phyloP scores from a whole-genome alignment of 768 basidiomycete species.

The Strobilomyces dryophilus region DNA sequence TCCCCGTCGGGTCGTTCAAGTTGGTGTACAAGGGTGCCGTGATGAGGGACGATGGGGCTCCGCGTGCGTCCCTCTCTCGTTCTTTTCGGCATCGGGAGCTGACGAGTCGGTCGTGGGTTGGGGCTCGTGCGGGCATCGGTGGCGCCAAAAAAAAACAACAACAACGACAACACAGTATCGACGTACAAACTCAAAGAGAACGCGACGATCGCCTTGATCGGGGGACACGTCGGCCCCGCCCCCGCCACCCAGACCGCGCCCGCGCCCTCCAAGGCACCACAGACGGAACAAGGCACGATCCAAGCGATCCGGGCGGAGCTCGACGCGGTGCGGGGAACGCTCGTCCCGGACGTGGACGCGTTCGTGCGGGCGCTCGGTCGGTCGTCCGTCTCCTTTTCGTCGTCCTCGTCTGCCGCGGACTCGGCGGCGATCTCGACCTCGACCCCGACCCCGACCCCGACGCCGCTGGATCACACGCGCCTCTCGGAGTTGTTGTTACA shows the following conservation, averaged over 20 bases:
- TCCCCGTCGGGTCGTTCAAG: constrained; percentile 70
- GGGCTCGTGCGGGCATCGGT: no score
- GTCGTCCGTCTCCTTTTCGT: no score
- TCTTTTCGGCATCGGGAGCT: no score
- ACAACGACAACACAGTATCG: no score
- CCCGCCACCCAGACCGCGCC: not conserved
- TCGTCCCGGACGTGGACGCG: constrained; percentile 52
- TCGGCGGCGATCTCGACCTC: no score
- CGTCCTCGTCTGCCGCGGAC: no score
- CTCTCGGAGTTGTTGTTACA: constrained; percentile 84
- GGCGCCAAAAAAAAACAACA: no score
- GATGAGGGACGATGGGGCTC: constrained; percentile 76
- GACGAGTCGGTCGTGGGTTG: no score
- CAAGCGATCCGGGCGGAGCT: constrained; percentile 37
- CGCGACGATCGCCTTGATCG: constrained; percentile 69
- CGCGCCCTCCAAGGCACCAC: constrained; percentile 6
- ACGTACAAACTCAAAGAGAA: constrained; percentile 69
- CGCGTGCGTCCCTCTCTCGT: constrained; percentile 41
- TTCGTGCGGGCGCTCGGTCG: constrained; percentile 43
- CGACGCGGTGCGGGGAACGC: constrained; percentile 45
- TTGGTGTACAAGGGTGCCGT: constrained; percentile 88
- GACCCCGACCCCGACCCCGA: not conserved
- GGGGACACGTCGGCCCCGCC: constrained; percentile 28
- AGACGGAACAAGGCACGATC: constrained; percentile 39
- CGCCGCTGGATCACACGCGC: constrained; percentile 43